phyloP scores from a whole-genome alignment of 2,329 filamentous ascomycete genomes.

The Metarhizium rileyi region DNA sequence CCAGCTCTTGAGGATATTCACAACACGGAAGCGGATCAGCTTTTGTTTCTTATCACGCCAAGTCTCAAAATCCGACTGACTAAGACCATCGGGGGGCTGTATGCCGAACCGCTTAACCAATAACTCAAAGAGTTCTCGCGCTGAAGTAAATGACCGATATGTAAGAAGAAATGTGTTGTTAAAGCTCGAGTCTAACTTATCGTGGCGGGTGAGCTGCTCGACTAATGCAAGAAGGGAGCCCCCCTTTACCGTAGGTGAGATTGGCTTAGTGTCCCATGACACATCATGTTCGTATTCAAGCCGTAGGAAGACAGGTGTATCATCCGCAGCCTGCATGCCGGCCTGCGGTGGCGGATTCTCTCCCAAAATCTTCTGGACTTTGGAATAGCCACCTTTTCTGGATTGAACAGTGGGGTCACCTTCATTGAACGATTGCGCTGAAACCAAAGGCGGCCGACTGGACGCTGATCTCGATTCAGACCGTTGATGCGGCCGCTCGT shows the following conservation, averaged over 20 bases:
- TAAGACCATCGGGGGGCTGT: constrained; percentile 78
- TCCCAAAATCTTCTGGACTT: constrained; percentile 57
- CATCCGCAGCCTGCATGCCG: constrained; percentile 49
- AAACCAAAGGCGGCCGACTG: constrained; percentile 36
- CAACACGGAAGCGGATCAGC: constrained; percentile 86
- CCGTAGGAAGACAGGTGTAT: constrained; percentile 72
- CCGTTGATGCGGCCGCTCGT: constrained; percentile 44
- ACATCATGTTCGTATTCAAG: constrained; percentile 86
- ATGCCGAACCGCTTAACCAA: constrained; percentile 86
- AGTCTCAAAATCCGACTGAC: constrained; percentile 63
- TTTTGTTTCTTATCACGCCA: constrained; percentile 96
- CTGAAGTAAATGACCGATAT: constrained; percentile 89
- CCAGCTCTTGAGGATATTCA: constrained; percentile 97
- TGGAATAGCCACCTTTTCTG: constrained; percentile 51
- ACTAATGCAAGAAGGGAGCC: constrained; percentile 83
- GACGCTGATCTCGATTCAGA: constrained; percentile 42
- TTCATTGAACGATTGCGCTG: constrained; percentile 56
- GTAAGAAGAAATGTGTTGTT: constrained; percentile 97
- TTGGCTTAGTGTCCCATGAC: constrained; percentile 76
- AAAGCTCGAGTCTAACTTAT: constrained; percentile 89
- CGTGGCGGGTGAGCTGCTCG: constrained; percentile 90
- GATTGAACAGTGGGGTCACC: constrained; percentile 41
- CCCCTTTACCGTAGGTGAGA: constrained; percentile 69
- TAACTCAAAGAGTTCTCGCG: constrained; percentile 83
- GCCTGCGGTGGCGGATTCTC: constrained; percentile 48